A percentile compares a stretch with the other conserved stretches of the same genome.
Evolutionary conservation across 2,329 filamentous ascomycete genomes (phyloP).

Genomic region (Hymenoscyphus linearis): DNA sequence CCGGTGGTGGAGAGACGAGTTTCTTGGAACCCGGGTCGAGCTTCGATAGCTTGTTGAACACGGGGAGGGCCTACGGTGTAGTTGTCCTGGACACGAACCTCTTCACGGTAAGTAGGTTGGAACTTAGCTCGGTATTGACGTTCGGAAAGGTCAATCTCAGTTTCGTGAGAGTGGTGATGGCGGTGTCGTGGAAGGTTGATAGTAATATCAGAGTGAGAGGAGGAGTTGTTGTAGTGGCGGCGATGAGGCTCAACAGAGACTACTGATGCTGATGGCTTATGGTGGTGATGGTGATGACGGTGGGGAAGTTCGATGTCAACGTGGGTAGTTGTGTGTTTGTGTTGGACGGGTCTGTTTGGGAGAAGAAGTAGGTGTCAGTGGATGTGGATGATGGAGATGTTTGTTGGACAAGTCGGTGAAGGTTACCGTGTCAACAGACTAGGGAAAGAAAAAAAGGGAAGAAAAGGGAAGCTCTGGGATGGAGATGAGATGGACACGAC

Average conservation of each 20-base stretch:
- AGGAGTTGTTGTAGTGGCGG: constrained; percentile 10
- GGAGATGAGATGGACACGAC: neutral
- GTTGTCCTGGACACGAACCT: constrained; percentile 46
- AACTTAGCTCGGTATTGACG: constrained; percentile 60
- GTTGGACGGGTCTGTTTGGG: constrained; percentile 26
- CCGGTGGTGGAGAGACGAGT: constrained; percentile 22
- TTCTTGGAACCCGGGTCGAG: constrained; percentile 32
- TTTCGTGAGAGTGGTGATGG: constrained; percentile 23
- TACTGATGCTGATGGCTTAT: constrained; percentile 1
- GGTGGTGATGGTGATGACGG: constrained; percentile 22
- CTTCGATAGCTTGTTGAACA: constrained; percentile 29
- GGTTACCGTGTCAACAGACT: constrained; percentile 39
- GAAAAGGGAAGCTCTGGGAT: constrained; percentile 12
- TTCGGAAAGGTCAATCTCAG: constrained; percentile 56
- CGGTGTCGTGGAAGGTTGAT: constrained; percentile 33
- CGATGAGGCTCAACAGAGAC: constrained; percentile 4
- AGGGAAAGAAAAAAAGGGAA: constrained; percentile 22
- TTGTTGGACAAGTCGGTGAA: constrained; percentile 26
- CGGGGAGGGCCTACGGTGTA: constrained; percentile 51
- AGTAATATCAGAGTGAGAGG: constrained; percentile 39
- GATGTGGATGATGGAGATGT: neutral
- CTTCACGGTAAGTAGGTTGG: constrained; percentile 42
- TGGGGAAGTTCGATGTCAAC: constrained; percentile 43
- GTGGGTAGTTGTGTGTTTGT: constrained; percentile 41
- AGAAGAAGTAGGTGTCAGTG: constrained; percentile 23